These are phyloP conservation scores for Pichia manshurica DNA, from an alignment of 805 yeast species.

Conservation along the genomic window DNA sequence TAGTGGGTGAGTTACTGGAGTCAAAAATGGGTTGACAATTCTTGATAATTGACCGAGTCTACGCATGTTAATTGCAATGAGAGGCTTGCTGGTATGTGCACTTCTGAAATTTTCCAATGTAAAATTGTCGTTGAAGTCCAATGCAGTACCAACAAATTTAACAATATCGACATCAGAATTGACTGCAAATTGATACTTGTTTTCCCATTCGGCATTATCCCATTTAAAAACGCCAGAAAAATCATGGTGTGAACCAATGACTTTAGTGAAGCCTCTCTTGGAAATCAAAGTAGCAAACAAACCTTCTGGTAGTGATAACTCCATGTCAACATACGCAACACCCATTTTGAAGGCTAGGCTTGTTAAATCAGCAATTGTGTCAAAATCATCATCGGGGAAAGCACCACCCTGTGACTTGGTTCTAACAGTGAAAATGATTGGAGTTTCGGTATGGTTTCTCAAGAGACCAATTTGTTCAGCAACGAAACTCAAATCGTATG, in stretches of 20 bases:
- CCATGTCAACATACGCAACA: slow-evolving; percentile 75
- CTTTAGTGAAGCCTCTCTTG: slow-evolving; percentile 53
- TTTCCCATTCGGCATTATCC: slow-evolving; percentile 69
- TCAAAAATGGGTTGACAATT: slow-evolving; percentile 65
- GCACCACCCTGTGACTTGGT: slow-evolving; percentile 77
- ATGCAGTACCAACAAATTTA: slow-evolving; percentile 80
- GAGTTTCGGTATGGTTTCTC: slow-evolving; percentile 59
- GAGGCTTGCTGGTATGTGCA: slow-evolving; percentile 49
- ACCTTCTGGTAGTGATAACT: slow-evolving; percentile 59
- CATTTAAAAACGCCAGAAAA: slow-evolving; percentile 56
- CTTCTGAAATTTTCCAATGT: slow-evolving; percentile 63
- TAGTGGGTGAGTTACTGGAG: slow-evolving; percentile 77
- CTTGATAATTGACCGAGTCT: slow-evolving; percentile 71
- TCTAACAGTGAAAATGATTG: slow-evolving; percentile 77
- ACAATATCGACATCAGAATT: slow-evolving; percentile 64
- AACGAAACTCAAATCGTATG: slow-evolving; percentile 48
- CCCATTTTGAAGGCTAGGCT: slow-evolving; percentile 68
- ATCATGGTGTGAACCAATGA: slow-evolving; percentile 84
- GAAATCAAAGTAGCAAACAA: slow-evolving; percentile 47
- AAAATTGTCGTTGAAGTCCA: slow-evolving; percentile 58
- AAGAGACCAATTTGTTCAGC: slow-evolving; percentile 67
- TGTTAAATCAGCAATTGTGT: slow-evolving; percentile 44
- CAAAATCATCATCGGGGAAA: slow-evolving; percentile 56
- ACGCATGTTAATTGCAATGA: slow-evolving; percentile 83
- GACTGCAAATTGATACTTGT: slow-evolving; percentile 61